Evolutionary conservation across 2,329 filamentous ascomycete genomes (phyloP).

Genomic region (Endoconidiophora laricicola): DNA sequence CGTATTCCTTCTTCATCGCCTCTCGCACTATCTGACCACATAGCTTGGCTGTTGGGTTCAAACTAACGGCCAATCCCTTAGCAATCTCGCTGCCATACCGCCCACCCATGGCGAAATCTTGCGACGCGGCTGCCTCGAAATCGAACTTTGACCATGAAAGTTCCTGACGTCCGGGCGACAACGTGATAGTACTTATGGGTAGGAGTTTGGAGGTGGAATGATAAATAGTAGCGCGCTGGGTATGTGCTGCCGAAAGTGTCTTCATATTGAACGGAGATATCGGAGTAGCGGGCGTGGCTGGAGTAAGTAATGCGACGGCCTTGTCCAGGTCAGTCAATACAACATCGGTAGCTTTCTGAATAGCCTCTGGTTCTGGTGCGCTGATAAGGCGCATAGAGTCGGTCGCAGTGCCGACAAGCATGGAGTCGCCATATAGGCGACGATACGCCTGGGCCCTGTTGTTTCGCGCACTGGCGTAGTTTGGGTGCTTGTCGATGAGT

Average conservation of each 20-base stretch:
- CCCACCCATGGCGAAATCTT: slow-evolving; percentile 46
- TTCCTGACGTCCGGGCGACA: slow-evolving; percentile 27
- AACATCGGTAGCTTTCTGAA: slow-evolving; percentile 23
- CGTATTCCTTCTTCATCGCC: slow-evolving; percentile 54
- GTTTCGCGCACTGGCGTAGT: slow-evolving; percentile 57
- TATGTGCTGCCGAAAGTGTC: slow-evolving; percentile 53
- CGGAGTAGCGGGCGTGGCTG: slow-evolving; percentile 29
- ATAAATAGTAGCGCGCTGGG: slow-evolving; percentile 52
- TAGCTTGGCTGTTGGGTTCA: slow-evolving; percentile 52
- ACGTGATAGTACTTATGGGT: slow-evolving; percentile 21
- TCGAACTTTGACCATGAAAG: slow-evolving; percentile 33
- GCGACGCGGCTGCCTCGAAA: slow-evolving; percentile 46
- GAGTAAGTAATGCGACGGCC: slow-evolving; percentile 43
- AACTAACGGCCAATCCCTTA: slow-evolving; percentile 44
- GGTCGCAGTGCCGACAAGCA: slow-evolving; percentile 29
- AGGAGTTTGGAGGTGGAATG: slow-evolving; percentile 39
- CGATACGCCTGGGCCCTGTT: slow-evolving; percentile 56
- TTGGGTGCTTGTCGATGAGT: slow-evolving; percentile 40
- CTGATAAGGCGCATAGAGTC: slow-evolving; percentile 26
- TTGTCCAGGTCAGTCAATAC: slow-evolving; percentile 37
- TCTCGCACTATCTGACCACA: slow-evolving; percentile 53
- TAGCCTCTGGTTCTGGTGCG: slow-evolving; percentile 23
- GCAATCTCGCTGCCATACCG: slow-evolving; percentile 50
- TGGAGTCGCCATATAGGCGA: slow-evolving; percentile 43
- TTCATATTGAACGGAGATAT: slow-evolving; percentile 49